A percentile compares a stretch with the other conserved stretches of the same genome.
Conservation (phyloP, 306 rosid species). For the Cucumis sativus region DNA sequence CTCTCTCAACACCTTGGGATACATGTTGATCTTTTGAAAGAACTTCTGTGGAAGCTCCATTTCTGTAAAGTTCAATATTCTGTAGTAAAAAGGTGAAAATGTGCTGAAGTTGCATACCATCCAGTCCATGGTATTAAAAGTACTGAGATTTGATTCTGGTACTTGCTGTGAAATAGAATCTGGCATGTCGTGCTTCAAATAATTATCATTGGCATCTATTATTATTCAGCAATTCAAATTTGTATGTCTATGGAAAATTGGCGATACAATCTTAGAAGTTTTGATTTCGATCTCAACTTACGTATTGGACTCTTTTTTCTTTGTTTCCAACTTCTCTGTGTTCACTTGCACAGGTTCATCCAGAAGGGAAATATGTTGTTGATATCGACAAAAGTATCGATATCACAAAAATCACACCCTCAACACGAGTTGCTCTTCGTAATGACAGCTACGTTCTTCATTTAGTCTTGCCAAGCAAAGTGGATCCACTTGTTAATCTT, state of each 20-base stretch:
- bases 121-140: not conserved
- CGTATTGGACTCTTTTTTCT: not conserved
- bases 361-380: constrained; percentile 96
- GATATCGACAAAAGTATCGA: constrained; percentile 92
- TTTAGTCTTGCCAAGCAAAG: constrained; percentile 93
- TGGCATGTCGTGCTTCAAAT: not conserved
- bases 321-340: not conserved
- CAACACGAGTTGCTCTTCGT: constrained; percentile 96
- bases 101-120: not conserved
- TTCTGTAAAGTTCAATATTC: not conserved
- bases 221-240: not conserved
- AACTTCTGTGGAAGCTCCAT: not conserved
- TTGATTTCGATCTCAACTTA: not conserved
- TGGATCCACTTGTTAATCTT: constrained; percentile 90
- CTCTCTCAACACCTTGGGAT: not conserved
- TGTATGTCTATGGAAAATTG: not conserved
- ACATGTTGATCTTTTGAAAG: not conserved
- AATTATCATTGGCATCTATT: too few species aligned
- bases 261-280: not conserved
- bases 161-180: not conserved
- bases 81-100: not conserved
- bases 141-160: not conserved
- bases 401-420: constrained; percentile 91
- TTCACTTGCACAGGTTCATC: constrained; percentile 57
- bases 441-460: constrained; percentile 99